phyloP scores from a whole-genome alignment of 768 basidiomycete species.

The Asterophora parasitica region DNA sequence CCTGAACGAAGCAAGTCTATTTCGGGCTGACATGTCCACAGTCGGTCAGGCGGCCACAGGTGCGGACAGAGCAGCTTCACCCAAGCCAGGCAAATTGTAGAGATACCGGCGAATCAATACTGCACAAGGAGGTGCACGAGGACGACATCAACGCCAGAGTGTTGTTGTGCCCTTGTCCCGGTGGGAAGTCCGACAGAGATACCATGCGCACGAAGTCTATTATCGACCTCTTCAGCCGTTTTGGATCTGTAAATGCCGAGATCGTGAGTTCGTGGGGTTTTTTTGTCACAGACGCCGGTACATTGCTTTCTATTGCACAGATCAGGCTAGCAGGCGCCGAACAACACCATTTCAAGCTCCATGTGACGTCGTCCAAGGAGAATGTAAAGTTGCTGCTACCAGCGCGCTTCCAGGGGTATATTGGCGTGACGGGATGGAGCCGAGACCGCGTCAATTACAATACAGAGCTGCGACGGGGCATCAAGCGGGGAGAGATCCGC shows the following conservation, averaged over 20 bases:
- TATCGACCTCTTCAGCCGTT: slow-evolving; percentile 14
- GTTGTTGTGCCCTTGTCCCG: slow-evolving; percentile 10
- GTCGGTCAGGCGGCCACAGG: slow-evolving; percentile 1
- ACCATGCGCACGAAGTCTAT: slow-evolving; percentile 9
- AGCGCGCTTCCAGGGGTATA: slow-evolving; percentile 6
- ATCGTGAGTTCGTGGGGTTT: slow-evolving; percentile 7
- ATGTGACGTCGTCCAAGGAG: slow-evolving; percentile 12
- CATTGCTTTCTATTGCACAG: slow-evolving; percentile 1
- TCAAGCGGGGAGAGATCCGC: slow-evolving; percentile 9
- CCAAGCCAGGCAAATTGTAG: slow-evolving; percentile 10
- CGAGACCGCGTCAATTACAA: slow-evolving; percentile 8
- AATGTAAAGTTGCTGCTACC: slow-evolving; percentile 11
- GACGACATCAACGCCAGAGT: slow-evolving; percentile 11
- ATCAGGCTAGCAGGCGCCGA: slow-evolving; percentile 12
- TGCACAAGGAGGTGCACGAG: slow-evolving; percentile 3
- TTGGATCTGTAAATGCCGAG: slow-evolving; percentile 13
- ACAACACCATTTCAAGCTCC: slow-evolving; percentile 1
- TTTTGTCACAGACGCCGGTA: neutral
- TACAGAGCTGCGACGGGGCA: slow-evolving; percentile 4
- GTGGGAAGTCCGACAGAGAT: neutral
- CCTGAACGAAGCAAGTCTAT: neutral
- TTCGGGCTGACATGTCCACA: neutral
- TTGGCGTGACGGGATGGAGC: slow-evolving; percentile 11
- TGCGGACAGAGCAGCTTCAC: slow-evolving; percentile 11
- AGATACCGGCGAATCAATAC: slow-evolving; percentile 2